phyloP scores from a whole-genome alignment of 148 eudicot species.

The Rhododendron vialii region DNA sequence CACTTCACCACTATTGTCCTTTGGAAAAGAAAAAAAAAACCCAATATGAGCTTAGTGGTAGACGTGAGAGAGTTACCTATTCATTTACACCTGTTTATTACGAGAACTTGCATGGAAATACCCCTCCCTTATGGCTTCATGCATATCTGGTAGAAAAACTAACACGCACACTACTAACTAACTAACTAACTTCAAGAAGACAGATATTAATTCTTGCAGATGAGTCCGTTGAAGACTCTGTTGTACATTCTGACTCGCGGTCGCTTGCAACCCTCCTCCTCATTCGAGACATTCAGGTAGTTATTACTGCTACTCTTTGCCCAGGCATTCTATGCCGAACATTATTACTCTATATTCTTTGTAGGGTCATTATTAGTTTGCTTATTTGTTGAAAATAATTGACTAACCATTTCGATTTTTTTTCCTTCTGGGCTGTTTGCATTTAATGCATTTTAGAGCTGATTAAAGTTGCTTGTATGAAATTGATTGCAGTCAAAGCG shows the following conservation, averaged over 20 bases:
- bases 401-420: neutral
- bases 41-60: no score
- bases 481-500: constrained; percentile 73
- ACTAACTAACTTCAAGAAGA: constrained; percentile 77
- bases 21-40: neutral
- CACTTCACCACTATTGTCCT: neutral
- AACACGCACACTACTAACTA: constrained; percentile 5
- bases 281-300: constrained; percentile 91
- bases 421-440: neutral
- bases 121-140: neutral
- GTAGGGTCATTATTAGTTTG: neutral
- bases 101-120: neutral
- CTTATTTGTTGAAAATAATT: neutral
- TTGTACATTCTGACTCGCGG: constrained; percentile 90
- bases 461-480: constrained; percentile 1
- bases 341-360: neutral
- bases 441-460: constrained; percentile 1
- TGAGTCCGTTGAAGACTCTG: constrained; percentile 90
- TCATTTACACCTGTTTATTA: neutral
- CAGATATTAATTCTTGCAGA: constrained; percentile 99
- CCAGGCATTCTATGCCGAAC: neutral
- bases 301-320: constrained; percentile 12
- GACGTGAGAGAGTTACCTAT: neutral
- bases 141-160: neutral
- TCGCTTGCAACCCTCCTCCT: constrained; percentile 93